A percentile compares a stretch with the other conserved stretches of the same genome.
phyloP scores from a whole-genome alignment of 2,329 filamentous ascomycete species.

The Colletotrichum acutatum region DNA sequence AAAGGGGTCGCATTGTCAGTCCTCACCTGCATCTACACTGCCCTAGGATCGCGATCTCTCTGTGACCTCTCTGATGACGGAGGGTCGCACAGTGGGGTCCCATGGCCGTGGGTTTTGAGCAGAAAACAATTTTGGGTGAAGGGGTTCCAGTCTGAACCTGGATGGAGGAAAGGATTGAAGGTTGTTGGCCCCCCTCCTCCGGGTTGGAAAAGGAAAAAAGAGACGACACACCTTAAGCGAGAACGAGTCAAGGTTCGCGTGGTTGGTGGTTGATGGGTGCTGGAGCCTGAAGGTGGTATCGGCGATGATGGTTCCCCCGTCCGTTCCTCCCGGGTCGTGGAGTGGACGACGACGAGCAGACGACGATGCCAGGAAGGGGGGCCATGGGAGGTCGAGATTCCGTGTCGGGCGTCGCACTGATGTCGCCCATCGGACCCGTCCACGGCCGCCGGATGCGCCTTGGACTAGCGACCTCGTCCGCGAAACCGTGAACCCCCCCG shows the following conservation, averaged over 20 bases:
- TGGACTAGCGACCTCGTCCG: conserved; percentile 1
- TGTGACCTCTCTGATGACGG: conserved; percentile 13
- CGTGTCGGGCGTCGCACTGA: conserved; percentile 22
- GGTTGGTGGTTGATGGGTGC: not conserved
- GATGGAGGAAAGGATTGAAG: not conserved
- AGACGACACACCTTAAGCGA: not conserved
- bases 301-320: not conserved
- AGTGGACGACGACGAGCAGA: not conserved
- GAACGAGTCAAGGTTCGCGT: not conserved
- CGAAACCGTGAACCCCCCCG: not conserved
- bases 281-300: not conserved
- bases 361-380: not conserved
- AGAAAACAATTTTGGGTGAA: not conserved
- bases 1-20: conserved; percentile 27
- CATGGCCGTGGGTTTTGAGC: conserved; percentile 4
- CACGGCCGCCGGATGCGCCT: conserved; percentile 8
- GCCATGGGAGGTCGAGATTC: not conserved
- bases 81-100: conserved; percentile 13
- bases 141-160: not conserved
- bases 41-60: conserved; percentile 23
- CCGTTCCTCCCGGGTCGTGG: not conserved
- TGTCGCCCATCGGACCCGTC: conserved; percentile 20
- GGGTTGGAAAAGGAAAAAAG: not conserved
- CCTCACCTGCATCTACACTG: conserved; percentile 28
- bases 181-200: not conserved